phyloP scores from a whole-genome alignment of 371 early-diverging fungal species.

The Mortierella sp. region DNA sequence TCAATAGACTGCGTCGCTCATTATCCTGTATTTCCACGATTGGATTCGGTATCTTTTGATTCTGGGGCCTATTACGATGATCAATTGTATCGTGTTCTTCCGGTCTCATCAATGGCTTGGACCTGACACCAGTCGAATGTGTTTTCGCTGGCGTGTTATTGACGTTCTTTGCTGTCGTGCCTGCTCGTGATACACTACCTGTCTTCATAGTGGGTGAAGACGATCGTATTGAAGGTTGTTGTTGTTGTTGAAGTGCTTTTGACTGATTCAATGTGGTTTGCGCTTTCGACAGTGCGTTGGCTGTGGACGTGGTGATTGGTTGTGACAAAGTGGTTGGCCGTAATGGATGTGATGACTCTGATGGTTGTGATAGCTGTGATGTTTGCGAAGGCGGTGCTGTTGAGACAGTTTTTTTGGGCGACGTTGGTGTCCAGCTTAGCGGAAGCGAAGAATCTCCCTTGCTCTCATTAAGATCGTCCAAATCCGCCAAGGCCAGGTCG shows the following conservation, averaged over 20 bases:
- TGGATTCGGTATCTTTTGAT: neutral
- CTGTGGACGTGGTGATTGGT: no score
- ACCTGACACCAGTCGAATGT: no score
- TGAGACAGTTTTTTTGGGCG: neutral
- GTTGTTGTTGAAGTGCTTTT: no score
- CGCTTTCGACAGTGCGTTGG: no score
- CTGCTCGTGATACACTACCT: no score
- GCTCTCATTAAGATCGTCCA: conserved; percentile 14
- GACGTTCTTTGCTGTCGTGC: no score
- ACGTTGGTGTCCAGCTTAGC: conserved; percentile 22
- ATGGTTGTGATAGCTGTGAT: conserved; percentile 6
- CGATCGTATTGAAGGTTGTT: no score
- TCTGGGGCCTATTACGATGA: neutral
- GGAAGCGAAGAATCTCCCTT: conserved; percentile 3
- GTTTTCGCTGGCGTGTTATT: no score
- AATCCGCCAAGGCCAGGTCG: conserved; percentile 11
- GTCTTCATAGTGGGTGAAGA: no score
- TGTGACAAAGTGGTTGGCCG: neutral
- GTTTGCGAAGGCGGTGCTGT: neutral
- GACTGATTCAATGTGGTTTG: no score
- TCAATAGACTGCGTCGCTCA: conserved; percentile 9
- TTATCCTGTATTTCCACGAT: conserved; percentile 7
- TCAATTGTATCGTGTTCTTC: conserved; percentile 20
- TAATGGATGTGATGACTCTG: neutral
- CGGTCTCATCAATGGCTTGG: no score